Evolutionary conservation across 345 rosid genomes (phyloP).

Genomic region (Linum lewisii): DNA sequence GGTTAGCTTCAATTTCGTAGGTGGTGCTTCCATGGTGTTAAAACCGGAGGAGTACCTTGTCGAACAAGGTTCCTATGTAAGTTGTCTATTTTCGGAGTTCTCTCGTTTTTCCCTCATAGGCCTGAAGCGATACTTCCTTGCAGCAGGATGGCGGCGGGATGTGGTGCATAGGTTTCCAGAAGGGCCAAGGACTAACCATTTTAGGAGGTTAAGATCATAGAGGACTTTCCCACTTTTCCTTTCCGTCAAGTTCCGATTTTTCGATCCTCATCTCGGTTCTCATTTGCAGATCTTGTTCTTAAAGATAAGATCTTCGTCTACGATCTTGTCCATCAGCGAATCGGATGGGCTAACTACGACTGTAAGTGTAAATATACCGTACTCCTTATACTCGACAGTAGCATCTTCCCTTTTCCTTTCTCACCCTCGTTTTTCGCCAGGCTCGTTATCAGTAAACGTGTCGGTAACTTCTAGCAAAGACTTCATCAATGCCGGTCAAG

Average conservation of each 20-base stretch:
- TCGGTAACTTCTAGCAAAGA: constrained; percentile 25
- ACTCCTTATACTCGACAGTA: too few relatives aligned
- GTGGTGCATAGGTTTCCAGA: constrained; percentile 9
- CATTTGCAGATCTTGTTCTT: background rate
- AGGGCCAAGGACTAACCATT: background rate
- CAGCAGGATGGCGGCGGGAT: constrained; percentile 3
- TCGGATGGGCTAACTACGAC: constrained; percentile 11
- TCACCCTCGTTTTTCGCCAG: constrained; percentile 1
- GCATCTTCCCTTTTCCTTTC: background rate
- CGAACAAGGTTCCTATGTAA: constrained; percentile 1
- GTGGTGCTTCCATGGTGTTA: constrained; percentile 4
- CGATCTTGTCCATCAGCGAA: constrained; percentile 7
- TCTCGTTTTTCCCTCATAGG: background rate
- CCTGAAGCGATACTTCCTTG: background rate
- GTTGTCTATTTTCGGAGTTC: background rate
- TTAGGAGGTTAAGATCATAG: constrained; percentile 6
- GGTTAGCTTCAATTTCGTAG: constrained; percentile 3
- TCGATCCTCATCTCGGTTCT: constrained; percentile 6
- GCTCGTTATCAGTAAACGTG: constrained; percentile 26
- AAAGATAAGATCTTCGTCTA: constrained; percentile 10
- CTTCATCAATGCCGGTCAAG: constrained; percentile 23
- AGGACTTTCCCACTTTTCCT: constrained; percentile 2
- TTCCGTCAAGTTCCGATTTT: background rate
- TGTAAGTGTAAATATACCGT: background rate
- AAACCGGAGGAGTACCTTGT: constrained; percentile 9